Percentiles rank a stretch among this genome's conserved stretches.
Conservation (phyloP, 108 stramenopile species). For the Fragilaria crotonensis region DNA sequence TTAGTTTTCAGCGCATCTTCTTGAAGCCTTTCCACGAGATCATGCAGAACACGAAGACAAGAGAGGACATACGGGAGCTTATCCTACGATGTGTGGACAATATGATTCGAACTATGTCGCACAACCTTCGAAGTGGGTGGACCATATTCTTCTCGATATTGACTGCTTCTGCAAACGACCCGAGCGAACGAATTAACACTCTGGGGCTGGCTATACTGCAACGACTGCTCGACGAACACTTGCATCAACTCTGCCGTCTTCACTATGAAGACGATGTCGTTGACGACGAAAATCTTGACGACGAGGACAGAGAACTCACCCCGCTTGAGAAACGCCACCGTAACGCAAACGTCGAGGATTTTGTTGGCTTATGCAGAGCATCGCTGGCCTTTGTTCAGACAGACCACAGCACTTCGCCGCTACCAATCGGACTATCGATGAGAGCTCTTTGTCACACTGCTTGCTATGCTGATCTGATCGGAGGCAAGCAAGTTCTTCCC, state of each 20-base stretch:
- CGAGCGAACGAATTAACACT: conserved; percentile 51
- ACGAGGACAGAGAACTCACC: conserved; percentile 17
- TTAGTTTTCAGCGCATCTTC: conserved; percentile 96
- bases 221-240: conserved; percentile 72
- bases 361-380: conserved; percentile 69
- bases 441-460: conserved; percentile 83
- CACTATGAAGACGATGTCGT: conserved; percentile 20
- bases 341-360: conserved; percentile 77
- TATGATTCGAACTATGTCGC: conserved; percentile 65
- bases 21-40: conserved; percentile 86
- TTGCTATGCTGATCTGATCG: conserved; percentile 83
- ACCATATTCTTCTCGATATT: conserved; percentile 81
- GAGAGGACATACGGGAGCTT: conserved; percentile 71
- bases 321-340: conserved; percentile 35
- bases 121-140: conserved; percentile 88
- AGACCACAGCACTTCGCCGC: conserved; percentile 33
- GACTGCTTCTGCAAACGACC: conserved; percentile 50
- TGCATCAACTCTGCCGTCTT: conserved; percentile 51
- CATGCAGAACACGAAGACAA: conserved; percentile 58
- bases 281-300: conserved; percentile 12
- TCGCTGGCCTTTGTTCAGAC: conserved; percentile 67
- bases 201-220: conserved; percentile 74
- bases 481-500: conserved; percentile 52
- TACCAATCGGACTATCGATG: conserved; percentile 75
- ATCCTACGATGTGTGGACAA: conserved; percentile 81